Percentiles rank a stretch among this genome's conserved stretches.
Conservation (phyloP, 2,329 filamentous ascomycete genomes). For the Neopestalotiopsis sp. region DNA sequence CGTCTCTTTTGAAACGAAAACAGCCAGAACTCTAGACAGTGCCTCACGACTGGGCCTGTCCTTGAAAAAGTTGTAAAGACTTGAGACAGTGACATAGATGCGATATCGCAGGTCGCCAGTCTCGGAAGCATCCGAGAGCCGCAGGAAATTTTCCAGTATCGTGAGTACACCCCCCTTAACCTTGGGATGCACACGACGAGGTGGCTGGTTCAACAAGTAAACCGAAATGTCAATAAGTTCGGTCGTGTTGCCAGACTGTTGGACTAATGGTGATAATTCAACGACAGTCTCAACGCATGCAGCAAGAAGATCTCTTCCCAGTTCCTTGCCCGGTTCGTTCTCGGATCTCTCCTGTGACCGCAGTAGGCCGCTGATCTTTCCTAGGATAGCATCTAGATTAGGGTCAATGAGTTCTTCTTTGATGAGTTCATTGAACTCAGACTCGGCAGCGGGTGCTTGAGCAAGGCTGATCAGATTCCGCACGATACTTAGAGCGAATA, state of each 20-base stretch:
- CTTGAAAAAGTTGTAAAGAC: slow-evolving; percentile 89
- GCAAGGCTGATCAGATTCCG: slow-evolving; percentile 70
- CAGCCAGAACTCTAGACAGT: slow-evolving; percentile 74
- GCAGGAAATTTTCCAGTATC: slow-evolving; percentile 82
- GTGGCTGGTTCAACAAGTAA: slow-evolving; percentile 84
- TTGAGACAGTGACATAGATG: slow-evolving; percentile 77
- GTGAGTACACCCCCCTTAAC: slow-evolving; percentile 82
- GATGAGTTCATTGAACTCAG: slow-evolving; percentile 62
- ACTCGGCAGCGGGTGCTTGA: slow-evolving; percentile 57
- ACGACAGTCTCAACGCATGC: slow-evolving; percentile 81
- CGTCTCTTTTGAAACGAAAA: slow-evolving; percentile 70
- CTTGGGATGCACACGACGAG: slow-evolving; percentile 79
- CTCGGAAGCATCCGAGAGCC: slow-evolving; percentile 62
- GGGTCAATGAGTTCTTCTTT: slow-evolving; percentile 61
- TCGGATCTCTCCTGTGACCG: slow-evolving; percentile 49
- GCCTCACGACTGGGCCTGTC: slow-evolving; percentile 78
- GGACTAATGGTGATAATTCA: slow-evolving; percentile 74
- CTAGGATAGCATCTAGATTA: slow-evolving; percentile 65
- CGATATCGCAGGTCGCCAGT: slow-evolving; percentile 64
- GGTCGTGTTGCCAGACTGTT: slow-evolving; percentile 71
- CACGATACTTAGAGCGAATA: slow-evolving; percentile 80
- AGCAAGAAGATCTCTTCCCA: slow-evolving; percentile 78
- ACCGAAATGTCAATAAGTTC: slow-evolving; percentile 80
- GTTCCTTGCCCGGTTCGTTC: slow-evolving; percentile 32
- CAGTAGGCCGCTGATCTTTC: slow-evolving; percentile 72